phyloP scores from a whole-genome alignment of 441 rosid species.

The Raphanus hybrid region DNA sequence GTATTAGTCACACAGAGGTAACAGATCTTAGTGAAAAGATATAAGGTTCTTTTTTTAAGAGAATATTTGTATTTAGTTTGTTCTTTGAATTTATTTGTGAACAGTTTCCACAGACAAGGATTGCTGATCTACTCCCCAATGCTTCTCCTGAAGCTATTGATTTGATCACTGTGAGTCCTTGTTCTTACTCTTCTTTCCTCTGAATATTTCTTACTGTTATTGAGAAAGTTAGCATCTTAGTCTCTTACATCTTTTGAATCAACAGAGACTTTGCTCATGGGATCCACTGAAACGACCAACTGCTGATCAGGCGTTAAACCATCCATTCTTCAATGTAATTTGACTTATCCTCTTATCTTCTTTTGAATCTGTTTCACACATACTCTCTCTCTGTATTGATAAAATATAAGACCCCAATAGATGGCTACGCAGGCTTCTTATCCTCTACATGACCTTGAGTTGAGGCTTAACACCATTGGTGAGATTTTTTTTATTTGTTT shows the following conservation, averaged over 20 bases:
- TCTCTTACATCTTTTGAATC: conserved; percentile 36
- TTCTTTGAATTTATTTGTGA: conserved; percentile 20
- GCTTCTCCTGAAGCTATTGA: conserved; percentile 88
- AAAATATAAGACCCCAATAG: conserved; percentile 42
- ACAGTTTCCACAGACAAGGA: conserved; percentile 55
- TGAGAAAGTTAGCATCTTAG: conserved; percentile 14
- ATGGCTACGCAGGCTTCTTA: conserved; percentile 66
- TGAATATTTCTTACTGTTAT: background rate
- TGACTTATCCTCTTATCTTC: background rate
- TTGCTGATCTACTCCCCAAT: conserved; percentile 74
- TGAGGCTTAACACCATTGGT: conserved; percentile 79
- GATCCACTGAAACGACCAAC: conserved; percentile 90
- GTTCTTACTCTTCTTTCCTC: background rate
- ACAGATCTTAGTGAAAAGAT: conserved; percentile 2
- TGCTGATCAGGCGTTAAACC: conserved; percentile 84
- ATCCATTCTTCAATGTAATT: conserved; percentile 91
- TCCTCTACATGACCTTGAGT: conserved; percentile 78
- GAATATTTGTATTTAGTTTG: background rate
- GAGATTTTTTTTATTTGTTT: conserved; percentile 35
- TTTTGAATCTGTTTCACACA: conserved; percentile 12
- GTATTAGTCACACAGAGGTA: conserved; percentile 72
- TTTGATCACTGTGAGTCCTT: conserved; percentile 68
- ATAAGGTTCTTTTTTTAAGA: background rate
- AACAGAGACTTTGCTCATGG: conserved; percentile 89
- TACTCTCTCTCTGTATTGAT: conserved; percentile 34